Base-by-base conservation (phyloP, 73 alveolate species). In the Paramecium biaurelia region DNA sequence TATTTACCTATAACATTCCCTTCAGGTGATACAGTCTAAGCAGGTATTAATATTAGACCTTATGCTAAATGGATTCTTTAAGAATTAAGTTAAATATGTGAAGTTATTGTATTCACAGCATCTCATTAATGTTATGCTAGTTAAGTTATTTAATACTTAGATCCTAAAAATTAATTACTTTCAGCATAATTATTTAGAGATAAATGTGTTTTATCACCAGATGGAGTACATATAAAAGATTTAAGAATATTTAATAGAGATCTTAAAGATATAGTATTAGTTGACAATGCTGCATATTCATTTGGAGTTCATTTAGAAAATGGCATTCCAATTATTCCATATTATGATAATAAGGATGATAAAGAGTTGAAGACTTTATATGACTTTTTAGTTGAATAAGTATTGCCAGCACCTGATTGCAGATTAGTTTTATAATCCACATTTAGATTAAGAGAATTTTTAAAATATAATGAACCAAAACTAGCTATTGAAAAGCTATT, bases 311-410 rank as follows among this genome's bases (percentile, higher is more conserved):
- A 95, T 85, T 72, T 96, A 15, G 96, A 95, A 53, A 96, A 96
- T 92, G 99, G 99, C 41, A 96, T 96, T 18, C 99, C 99, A 5
- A 96, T 96, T 2, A 95, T 96, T 49, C 98, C 99, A 23, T 96
- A 92, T 92, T 95, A 94, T 94, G 99, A 96, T 68, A 95, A 95
- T 34, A 96, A 95, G 85, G 96, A 93, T 70, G 99, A 96, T 92
- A 93, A 79, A 30, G 99, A 96, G 57, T 94, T 93, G 18, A 72
- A 72, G 35, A 72, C 86, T 7, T 42, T 72, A 82, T 92, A 32
- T 72, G 86, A 72, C n/a, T 72, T 72, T 38, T 72, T 72, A 72
- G 63, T 32, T 15, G 86, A 38, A 28, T 38, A 72, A 4, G 86
- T 72, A 10, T 38, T 72, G 21, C 86, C 86, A 14, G 86, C 86